Base-by-base conservation (phyloP, 1,139 yeast genomes). In the Scheffersomyces quercinus region DNA sequence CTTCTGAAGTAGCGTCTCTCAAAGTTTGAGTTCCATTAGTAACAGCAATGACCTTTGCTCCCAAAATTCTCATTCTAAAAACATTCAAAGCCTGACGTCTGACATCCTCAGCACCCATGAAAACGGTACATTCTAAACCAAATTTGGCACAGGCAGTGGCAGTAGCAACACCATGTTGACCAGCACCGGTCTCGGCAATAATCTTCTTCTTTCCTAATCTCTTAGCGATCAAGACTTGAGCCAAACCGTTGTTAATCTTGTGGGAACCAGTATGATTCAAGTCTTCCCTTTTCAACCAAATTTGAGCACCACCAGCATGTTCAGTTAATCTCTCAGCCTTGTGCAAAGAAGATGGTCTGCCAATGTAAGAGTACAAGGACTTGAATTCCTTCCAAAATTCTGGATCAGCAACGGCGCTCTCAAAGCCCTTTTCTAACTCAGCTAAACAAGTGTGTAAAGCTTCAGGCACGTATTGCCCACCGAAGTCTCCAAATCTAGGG, bases 121-220 rank as follows among this genome's bases (percentile, higher is more conserved):
- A 93, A 32, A 93, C 96, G n/a, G 89, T 88, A 74, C 99, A 93
- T 62, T 87, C 82, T 68, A 93, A 67, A 42, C 99, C 99, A 57
- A 93, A 93, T 67, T 93, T 95, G 53, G 99, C 99, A 71, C 97
- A 91, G 0, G 96, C 98, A 44, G 99, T 93, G 28, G 99, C 99
- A 46, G 99, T 93, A 37, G 99, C 99, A 36, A 93, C 99, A 73
- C 99, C 99, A 64, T 93, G 99, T 74, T 93, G 99, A 51, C 99
- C 99, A 43, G 99, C 99, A 67, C 99, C 99, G 37, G 99, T 93
- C 73, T 93, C 99, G 37, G 99, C 99, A 64, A 93, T 93, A 49
- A 93, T 82, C 56, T 87, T 83, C 49, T 74, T 83, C 74, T 93
- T 93, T 39, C 99, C 99, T 55, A 95, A 76, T 65, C 99, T 81